Evolutionary conservation across 768 basidiomycete species (phyloP), one percentile per base, ranked within the genome.

Genomic region (Suillus clintonianus): DNA sequence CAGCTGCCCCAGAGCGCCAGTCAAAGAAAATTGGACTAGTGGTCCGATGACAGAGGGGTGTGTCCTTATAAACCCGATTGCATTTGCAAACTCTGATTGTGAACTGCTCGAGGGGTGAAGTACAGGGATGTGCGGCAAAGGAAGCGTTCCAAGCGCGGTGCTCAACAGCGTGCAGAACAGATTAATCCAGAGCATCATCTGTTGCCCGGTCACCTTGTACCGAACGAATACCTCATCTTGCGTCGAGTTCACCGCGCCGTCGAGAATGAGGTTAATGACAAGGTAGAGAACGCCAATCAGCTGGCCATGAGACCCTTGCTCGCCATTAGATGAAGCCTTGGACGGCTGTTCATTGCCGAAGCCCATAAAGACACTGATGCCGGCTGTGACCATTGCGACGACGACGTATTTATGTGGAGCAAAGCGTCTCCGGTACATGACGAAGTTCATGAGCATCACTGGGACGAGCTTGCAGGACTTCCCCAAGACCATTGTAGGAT

Each of bases 161-260:
- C 92, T 89, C 62, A 94, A 74, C 42, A 89, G 65, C 4, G 95
- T 92, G 77, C 91, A 90, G 79, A 96, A 90, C 32, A 91, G 68
- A 73, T 95, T 97, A 77, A 99, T 97, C 88, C 89, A 97, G 74
- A 99, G 89, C 97, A 99, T 99, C 96, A 99, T 98, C 73, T 99
- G 97, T 76, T 97, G 95, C 9, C 97, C 97, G 3, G 86, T 80
- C 50, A 87, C 82, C 22, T 86, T 86, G 78, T 91, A 88, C 14
- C 83, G 81, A 30, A 87, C 81, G 78, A 99, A 99, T 63, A 99
- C 90, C 78, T 98, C 93, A 76, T 99, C 97, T 75, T 99, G 97
- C 3, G 96, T 97, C 13, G 94, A 93, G 80, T 99, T 98, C 64
- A 90, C 90, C 34, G 92, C 88, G 24, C 97, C 97, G 74, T 99